A percentile compares a stretch with the other conserved stretches of the same genome.
Conservation (phyloP, 192 early-diverging fungal species). For the Funneliformis mosseae region DNA sequence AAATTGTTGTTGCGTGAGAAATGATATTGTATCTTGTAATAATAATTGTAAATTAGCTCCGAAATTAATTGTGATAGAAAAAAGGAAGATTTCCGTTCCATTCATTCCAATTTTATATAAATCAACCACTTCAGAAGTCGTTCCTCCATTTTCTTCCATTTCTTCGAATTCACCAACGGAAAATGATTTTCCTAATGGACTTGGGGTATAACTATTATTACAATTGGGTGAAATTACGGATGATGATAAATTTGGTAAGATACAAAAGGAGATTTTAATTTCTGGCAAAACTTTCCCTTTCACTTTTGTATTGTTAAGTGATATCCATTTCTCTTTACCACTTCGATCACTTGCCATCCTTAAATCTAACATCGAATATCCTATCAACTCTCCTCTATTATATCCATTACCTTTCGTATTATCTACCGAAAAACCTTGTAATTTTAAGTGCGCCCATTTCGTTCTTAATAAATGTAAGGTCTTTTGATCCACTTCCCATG, state of each 20-base stretch:
- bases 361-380: conserved; percentile 46
- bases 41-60: conserved; percentile 32
- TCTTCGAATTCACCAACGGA: neutral
- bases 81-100: conserved; percentile 14
- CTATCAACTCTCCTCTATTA: conserved; percentile 41
- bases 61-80: conserved; percentile 34
- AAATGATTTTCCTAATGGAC: conserved; percentile 1
- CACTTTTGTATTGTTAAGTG: conserved; percentile 36
- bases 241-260: conserved; percentile 29
- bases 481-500: conserved; percentile 51
- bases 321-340: conserved; percentile 41
- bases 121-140: neutral
- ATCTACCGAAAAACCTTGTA: conserved; percentile 47
- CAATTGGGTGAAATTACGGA: neutral
- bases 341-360: conserved; percentile 36
- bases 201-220: neutral
- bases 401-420: conserved; percentile 10
- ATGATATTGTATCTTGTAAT: conserved; percentile 25
- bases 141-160: neutral
- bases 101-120: conserved; percentile 24
- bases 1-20: conserved; percentile 11
- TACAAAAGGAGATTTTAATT: conserved; percentile 45
- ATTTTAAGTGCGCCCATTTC: conserved; percentile 46
- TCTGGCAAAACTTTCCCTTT: conserved; percentile 40
- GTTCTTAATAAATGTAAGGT: conserved; percentile 44